Conservation (phyloP, 257 asterid species). For the Rhazya stricta region DNA sequence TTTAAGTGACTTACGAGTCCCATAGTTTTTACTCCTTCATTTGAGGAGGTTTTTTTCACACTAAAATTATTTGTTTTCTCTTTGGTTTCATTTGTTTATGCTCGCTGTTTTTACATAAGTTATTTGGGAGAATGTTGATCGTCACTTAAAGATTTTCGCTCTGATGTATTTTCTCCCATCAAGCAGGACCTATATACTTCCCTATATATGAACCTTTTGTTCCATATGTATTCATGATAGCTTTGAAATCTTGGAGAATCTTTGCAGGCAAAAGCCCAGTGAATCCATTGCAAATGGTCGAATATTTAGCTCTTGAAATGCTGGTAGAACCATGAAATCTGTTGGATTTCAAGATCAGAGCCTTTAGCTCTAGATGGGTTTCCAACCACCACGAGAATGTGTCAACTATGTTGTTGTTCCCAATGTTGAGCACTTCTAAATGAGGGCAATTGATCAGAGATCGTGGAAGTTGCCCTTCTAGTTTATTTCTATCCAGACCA, state of each 20-base stretch:
- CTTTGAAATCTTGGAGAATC: not conserved
- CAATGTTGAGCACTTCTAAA: slow-evolving; percentile 16
- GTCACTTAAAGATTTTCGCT: too few species aligned
- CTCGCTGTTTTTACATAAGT: too few species aligned
- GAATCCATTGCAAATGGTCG: not conserved
- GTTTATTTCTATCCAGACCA: not conserved
- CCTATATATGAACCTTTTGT: not conserved
- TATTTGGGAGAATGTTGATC: too few species aligned
- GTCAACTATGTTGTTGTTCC: slow-evolving; percentile 19
- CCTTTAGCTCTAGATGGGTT: slow-evolving; percentile 20
- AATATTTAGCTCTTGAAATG: not conserved
- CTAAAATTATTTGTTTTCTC: too few species aligned
- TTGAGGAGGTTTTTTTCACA: too few species aligned
- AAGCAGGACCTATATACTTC: not conserved
- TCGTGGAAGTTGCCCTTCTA: slow-evolving; percentile 7
- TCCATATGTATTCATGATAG: slow-evolving; percentile 11
- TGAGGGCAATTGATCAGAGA: slow-evolving; percentile 15
- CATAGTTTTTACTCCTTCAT: too few species aligned
- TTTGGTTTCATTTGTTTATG: too few species aligned
- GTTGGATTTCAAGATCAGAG: slow-evolving; percentile 7
- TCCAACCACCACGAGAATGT: slow-evolving; percentile 26
- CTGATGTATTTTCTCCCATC: too few species aligned
- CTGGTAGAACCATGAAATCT: not conserved
- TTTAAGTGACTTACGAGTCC: too few species aligned
- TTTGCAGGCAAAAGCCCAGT: not conserved